Conservation (phyloP, 2,329 filamentous ascomycete genomes). For the Pseudogymnoascus sp. region DNA sequence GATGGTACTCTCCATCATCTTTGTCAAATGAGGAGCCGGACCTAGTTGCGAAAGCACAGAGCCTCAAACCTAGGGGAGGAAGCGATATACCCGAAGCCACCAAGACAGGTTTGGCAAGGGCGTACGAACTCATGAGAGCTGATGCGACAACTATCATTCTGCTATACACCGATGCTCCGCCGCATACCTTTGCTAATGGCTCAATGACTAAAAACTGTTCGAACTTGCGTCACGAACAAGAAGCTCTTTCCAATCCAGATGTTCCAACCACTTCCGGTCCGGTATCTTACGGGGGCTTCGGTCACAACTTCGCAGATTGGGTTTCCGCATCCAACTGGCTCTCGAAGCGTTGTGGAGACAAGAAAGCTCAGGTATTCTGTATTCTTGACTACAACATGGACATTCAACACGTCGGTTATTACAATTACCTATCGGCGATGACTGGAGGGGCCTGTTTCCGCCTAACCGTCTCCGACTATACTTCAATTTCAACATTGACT, state of each 20-base stretch:
- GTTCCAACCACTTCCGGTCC: not conserved
- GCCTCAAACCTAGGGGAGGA: constrained; percentile 30
- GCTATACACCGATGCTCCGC: constrained; percentile 40
- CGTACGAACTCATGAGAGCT: constrained; percentile 39
- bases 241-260: not conserved
- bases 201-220: not conserved
- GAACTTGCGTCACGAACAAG: not conserved
- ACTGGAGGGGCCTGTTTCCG: not conserved
- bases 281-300: constrained; percentile 28
- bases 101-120: constrained; percentile 40
- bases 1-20: constrained; percentile 33
- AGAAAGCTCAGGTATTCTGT: constrained; percentile 37
- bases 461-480: not conserved
- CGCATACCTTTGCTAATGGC: constrained; percentile 32
- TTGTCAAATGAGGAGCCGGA: constrained; percentile 22
- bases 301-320: constrained; percentile 38
- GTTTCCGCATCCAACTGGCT: constrained; percentile 31
- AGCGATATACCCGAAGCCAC: constrained; percentile 40
- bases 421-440: not conserved
- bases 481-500: not conserved
- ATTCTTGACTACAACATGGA: constrained; percentile 28
- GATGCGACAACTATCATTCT: constrained; percentile 42
- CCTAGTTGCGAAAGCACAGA: constrained; percentile 31
- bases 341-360: constrained; percentile 24
- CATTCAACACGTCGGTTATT: constrained; percentile 13